Evolutionary conservation across 2,329 filamentous ascomycete species (phyloP).

Genomic region (Penicillium sp.): DNA sequence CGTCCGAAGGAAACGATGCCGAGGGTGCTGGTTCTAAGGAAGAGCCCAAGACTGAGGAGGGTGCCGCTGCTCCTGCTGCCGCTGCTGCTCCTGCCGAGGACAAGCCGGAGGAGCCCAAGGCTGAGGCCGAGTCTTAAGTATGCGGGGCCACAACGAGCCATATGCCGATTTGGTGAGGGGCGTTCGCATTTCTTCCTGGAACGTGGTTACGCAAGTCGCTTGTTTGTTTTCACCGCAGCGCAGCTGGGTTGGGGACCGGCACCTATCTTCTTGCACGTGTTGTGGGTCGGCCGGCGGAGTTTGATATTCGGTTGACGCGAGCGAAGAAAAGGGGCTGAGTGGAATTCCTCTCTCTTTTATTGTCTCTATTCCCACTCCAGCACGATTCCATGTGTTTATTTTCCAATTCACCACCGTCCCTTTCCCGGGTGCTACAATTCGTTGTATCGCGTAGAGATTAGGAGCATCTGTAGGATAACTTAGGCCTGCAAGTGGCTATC

Average conservation of each 20-base stretch:
- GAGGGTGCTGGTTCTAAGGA: constrained; percentile 58
- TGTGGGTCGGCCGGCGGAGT: constrained; percentile 40
- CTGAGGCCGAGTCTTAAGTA: constrained; percentile 34
- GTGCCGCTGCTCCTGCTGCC: constrained; percentile 28
- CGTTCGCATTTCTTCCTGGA: constrained; percentile 33
- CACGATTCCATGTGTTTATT: constrained; percentile 37
- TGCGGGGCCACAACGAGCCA: constrained; percentile 20
- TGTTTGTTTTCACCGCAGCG: constrained; percentile 31
- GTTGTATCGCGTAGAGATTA: constrained; percentile 8
- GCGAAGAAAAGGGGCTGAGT: constrained; percentile 37
- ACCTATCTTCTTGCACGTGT: constrained; percentile 32
- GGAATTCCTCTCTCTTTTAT: constrained; percentile 41
- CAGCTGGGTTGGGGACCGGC: constrained; percentile 33
- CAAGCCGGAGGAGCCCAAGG: constrained; percentile 38
- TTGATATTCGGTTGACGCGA: constrained; percentile 39
- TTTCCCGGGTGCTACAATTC: constrained; percentile 8
- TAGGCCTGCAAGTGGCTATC: not conserved
- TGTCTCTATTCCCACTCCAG: constrained; percentile 39
- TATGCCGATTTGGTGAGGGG: constrained; percentile 29
- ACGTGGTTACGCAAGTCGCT: constrained; percentile 33
- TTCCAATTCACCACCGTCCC: constrained; percentile 22
- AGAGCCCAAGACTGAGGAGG: constrained; percentile 47
- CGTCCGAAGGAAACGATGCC: constrained; percentile 74
- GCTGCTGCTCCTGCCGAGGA: constrained; percentile 43
- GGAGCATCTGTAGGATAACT: too few species aligned